Conservation (phyloP, 768 basidiomycete genomes). For the Rhizopogon vesiculosus region DNA sequence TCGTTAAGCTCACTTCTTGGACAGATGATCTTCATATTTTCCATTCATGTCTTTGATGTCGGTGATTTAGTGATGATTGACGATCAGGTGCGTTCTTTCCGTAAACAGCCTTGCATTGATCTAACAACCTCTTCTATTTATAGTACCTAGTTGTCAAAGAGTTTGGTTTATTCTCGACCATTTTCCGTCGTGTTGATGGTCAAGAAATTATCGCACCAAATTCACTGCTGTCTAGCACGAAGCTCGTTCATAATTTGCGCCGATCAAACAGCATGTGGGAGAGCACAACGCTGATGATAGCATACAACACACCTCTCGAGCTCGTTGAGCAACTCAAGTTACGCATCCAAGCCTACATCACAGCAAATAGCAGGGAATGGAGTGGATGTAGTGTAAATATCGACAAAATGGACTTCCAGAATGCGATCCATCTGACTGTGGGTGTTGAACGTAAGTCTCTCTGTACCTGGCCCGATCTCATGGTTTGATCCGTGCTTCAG, state of each 20-base stretch:
- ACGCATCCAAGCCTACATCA: constrained; percentile 57
- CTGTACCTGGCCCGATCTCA: background rate
- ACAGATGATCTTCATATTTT: constrained; percentile 81
- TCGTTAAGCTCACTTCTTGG: background rate
- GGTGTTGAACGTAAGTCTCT: constrained; percentile 63
- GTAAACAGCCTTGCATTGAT: background rate
- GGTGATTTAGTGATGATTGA: constrained; percentile 83
- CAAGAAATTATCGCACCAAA: constrained; percentile 80
- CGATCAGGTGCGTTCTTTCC: constrained; percentile 40
- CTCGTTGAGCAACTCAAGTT: constrained; percentile 59
- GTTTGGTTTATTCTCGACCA: constrained; percentile 77
- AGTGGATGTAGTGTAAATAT: constrained; percentile 59
- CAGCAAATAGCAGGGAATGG: constrained; percentile 70
- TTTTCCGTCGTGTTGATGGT: constrained; percentile 76
- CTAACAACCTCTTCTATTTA: background rate
- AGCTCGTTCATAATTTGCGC: constrained; percentile 75
- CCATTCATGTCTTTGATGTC: constrained; percentile 82
- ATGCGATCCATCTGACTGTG: constrained; percentile 60
- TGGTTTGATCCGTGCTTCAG: constrained; percentile 26
- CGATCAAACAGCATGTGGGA: constrained; percentile 80
- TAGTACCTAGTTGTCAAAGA: constrained; percentile 50
- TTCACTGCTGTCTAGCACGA: constrained; percentile 60
- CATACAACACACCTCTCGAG: constrained; percentile 69
- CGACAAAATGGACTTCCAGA: constrained; percentile 78
- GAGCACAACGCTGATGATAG: constrained; percentile 57